These are phyloP conservation scores for Coemansia furcata DNA, from an alignment of 192 early-diverging fungal genomes.

Conservation along the genomic window DNA sequence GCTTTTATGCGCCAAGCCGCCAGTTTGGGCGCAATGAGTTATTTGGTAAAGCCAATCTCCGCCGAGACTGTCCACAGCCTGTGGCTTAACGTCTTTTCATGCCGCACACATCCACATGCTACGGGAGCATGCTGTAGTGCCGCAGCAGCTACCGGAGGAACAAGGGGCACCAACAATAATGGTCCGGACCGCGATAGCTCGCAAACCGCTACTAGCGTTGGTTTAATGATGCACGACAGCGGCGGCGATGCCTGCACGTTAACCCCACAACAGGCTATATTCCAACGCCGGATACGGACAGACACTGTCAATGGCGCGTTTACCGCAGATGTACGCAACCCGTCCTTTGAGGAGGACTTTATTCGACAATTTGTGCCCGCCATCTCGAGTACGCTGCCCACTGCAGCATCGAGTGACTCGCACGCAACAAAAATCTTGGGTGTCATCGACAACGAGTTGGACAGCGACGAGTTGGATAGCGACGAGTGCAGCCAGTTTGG, in stretches of 20 bases:
- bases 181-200: constrained; percentile 2
- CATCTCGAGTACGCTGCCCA: constrained; percentile 39
- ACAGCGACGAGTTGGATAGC: constrained; percentile 20
- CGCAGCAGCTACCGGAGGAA: constrained; percentile 10
- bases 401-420: neutral
- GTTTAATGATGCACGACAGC: neutral
- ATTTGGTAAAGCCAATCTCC: constrained; percentile 55
- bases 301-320: constrained; percentile 32
- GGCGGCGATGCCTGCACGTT: constrained; percentile 20
- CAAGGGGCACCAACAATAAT: neutral
- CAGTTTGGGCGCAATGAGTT: constrained; percentile 51
- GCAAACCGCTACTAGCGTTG: constrained; percentile 5
- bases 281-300: constrained; percentile 51
- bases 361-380: constrained; percentile 53
- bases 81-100: constrained; percentile 54
- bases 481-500: constrained; percentile 1
- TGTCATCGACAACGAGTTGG: constrained; percentile 8
- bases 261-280: constrained; percentile 32
- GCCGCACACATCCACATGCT: constrained; percentile 35
- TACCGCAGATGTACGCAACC: constrained; percentile 45
- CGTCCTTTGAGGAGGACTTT: constrained; percentile 53
- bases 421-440: neutral
- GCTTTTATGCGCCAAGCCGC: constrained; percentile 51
- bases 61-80: constrained; percentile 50
- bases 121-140: neutral